These are phyloP conservation scores for Agastache rugosa DNA, from an alignment of 257 asterid species.

Conservation along the genomic window DNA sequence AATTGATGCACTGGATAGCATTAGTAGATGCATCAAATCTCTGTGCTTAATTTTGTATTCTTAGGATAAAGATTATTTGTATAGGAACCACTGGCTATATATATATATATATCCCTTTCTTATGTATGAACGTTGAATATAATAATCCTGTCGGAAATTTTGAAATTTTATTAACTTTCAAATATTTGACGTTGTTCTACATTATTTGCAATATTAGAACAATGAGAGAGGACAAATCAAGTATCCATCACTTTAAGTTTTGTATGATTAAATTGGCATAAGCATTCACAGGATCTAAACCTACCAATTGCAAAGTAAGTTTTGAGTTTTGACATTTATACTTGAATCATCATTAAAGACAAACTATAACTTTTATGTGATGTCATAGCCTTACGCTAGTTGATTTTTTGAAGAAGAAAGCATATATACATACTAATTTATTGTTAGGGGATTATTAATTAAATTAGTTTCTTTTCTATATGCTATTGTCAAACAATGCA, in stretches of 20 bases:
- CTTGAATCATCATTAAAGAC: conserved; percentile 22
- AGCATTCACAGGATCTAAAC: conserved; percentile 10
- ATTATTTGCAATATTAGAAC: neutral
- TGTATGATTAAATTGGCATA: neutral
- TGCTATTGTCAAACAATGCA: neutral
- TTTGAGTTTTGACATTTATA: conserved; percentile 13
- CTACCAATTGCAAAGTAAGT: neutral
- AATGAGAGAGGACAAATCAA: conserved; percentile 34
- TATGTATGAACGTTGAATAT: conserved; percentile 12
- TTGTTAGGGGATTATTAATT: neutral
- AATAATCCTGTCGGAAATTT: neutral
- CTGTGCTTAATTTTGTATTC: too few species aligned
- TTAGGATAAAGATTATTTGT: too few species aligned
- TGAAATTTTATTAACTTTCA: neutral
- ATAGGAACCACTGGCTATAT: too few species aligned
- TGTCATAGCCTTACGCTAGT: conserved; percentile 34
- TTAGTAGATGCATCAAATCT: too few species aligned
- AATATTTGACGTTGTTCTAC: neutral
- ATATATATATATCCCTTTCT: conserved; percentile 17
- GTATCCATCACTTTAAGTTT: neutral
- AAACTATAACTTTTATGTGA: conserved; percentile 22
- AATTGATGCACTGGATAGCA: too few species aligned
- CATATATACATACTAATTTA: neutral
- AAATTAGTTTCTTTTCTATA: neutral
- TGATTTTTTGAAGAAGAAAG: neutral